Base-by-base conservation (phyloP, 495 filamentous ascomycete genomes). In the Hypoxylon lenormandii region DNA sequence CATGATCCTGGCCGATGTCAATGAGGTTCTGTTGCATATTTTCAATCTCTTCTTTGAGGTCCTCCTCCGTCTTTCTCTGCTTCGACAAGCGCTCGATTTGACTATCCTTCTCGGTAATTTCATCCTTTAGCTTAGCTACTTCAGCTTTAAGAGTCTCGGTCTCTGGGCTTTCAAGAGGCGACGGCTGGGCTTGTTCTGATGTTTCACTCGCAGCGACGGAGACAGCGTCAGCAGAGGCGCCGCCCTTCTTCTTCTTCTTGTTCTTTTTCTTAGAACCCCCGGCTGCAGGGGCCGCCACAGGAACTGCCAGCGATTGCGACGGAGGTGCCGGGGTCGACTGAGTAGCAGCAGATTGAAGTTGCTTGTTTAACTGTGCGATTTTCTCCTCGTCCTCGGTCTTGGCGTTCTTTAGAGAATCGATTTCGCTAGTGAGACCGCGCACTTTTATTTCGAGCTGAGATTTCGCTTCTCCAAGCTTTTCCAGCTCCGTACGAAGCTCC, bases 241-340 rank as follows among this genome's bases (percentile, higher is more conserved):
- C 88, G 13, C 83, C 86, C 38, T 87, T 88, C 83, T 92, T 96
- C 84, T 95, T 96, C 83, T 94, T 97, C 76, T 94, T 95, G 52
- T 89, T 91, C 48, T 91, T 95, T 81, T 93, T 95, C 76, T 90
- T 92, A 16, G 78, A 77, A 4, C 73, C 78, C n/a, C 71, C 66
- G 0, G 74, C 19, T 10, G 72, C 45, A 18, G 79, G 45, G 10
- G 72, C 60, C 23, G 72, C 42, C 21, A 62, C 33, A 8, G 76
- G 55, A 22, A 66, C 57, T 12, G 56, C 43, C 18, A 67, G 26
- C 0, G 65, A 42, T 0, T 61, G 47, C 0, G 70, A 26, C n/a
- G 57, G 47, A 13, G 59, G 19, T 12, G 72, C 37, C 6, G 70
- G 33, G 3, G n/a, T 22, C 16, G 53, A 28, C 13, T 56, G 43